Percentiles rank a stretch among this genome's conserved stretches.
These are phyloP conservation scores for Suhomyces bribrorum DNA, from an alignment of 1,139 yeast genomes.

Conservation along the genomic window DNA sequence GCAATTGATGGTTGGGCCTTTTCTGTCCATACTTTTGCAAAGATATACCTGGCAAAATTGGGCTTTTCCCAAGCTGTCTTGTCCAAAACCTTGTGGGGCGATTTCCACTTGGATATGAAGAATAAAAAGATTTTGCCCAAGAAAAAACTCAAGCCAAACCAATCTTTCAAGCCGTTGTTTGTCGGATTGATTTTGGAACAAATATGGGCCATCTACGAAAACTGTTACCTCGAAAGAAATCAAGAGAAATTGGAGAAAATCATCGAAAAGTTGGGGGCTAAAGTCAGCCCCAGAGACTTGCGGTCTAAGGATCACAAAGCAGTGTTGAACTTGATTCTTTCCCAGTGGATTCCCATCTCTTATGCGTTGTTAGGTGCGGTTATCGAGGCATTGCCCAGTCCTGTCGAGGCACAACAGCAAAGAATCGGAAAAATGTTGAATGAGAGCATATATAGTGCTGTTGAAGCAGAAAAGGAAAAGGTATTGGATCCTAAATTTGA, in stretches of 20 bases:
- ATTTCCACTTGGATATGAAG: conserved; percentile 84
- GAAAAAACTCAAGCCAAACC: conserved; percentile 54
- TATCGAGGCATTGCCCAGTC: conserved; percentile 84
- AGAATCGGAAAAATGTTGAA: conserved; percentile 71
- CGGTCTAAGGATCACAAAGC: conserved; percentile 74
- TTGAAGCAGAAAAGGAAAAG: conserved; percentile 20
- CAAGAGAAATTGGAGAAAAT: conserved; percentile 75
- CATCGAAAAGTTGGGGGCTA: conserved; percentile 66
- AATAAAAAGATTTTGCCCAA: conserved; percentile 75
- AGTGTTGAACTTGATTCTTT: conserved; percentile 67
- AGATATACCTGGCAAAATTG: conserved; percentile 78
- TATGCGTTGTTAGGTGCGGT: conserved; percentile 83
- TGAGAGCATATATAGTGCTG: conserved; percentile 39
- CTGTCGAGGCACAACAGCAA: conserved; percentile 67
- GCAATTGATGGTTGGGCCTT: conserved; percentile 99
- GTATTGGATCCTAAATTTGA: conserved; percentile 52
- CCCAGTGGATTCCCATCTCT: conserved; percentile 94
- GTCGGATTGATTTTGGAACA: conserved; percentile 86
- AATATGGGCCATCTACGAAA: conserved; percentile 88
- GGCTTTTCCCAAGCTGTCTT: conserved; percentile 82
- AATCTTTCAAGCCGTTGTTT: conserved; percentile 71
- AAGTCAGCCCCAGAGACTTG: conserved; percentile 72
- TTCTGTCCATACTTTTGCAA: conserved; percentile 83
- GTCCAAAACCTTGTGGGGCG: conserved; percentile 95
- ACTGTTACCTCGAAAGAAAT: conserved; percentile 64